These are phyloP conservation scores for Canavalia gladiata DNA, from an alignment of 306 rosid species.

Conservation along the genomic window DNA sequence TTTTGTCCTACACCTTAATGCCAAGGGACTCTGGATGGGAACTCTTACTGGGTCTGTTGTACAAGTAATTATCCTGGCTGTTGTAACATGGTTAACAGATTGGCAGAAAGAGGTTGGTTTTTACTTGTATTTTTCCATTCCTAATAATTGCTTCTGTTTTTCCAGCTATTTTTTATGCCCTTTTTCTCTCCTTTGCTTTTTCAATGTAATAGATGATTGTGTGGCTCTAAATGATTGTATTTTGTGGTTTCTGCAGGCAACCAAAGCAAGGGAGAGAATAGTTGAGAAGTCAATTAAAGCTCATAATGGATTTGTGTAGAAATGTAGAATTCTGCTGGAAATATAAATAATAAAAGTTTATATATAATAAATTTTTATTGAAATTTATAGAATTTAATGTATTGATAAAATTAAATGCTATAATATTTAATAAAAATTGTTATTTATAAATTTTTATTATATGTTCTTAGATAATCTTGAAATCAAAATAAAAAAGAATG, in stretches of 20 bases:
- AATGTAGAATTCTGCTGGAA: not conserved
- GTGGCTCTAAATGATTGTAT: not conserved
- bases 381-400: too few relatives aligned
- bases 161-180: not conserved
- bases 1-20: conserved; percentile 46
- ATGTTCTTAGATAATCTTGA: too few relatives aligned
- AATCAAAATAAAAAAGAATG: not conserved
- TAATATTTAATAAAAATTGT: too few relatives aligned
- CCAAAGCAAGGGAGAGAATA: conserved; percentile 49
- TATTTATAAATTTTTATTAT: too few relatives aligned
- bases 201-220: not conserved
- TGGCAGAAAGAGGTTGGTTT: conserved; percentile 55
- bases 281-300: conserved; percentile 30
- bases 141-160: not conserved
- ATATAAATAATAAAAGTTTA: too few relatives aligned
- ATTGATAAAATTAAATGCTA: too few relatives aligned
- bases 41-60: conserved; percentile 46
- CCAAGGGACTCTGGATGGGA: conserved; percentile 61
- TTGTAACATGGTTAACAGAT: conserved; percentile 48
- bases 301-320: not conserved
- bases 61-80: conserved; percentile 42
- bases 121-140: not conserved
- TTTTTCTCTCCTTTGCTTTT: not conserved
- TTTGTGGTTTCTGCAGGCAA: conserved; percentile 47
- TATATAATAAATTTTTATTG: too few relatives aligned